Percentiles rank a stretch among this genome's conserved stretches.
These are phyloP conservation scores for Kluyveromyces aestuarii DNA, from an alignment of 805 yeast genomes.

Conservation along the genomic window DNA sequence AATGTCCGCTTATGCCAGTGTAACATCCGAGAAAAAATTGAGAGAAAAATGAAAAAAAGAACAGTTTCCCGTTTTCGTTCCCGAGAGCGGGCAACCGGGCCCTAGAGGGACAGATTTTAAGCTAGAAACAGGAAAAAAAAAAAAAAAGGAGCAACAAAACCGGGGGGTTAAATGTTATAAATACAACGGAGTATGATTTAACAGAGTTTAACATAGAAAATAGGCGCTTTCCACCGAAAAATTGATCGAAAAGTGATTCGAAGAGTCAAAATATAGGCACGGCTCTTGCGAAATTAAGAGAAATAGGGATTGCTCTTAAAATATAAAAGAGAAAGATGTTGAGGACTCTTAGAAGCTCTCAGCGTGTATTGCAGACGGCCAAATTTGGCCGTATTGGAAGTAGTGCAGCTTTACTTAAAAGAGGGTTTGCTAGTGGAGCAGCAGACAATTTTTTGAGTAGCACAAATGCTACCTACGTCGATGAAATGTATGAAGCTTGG, in stretches of 20 bases:
- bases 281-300: neutral
- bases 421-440: conserved; percentile 12
- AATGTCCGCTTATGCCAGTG: neutral
- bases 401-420: neutral
- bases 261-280: neutral
- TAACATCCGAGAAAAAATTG: neutral
- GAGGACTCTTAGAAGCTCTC: conserved; percentile 3
- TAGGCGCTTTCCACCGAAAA: neutral
- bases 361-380: conserved; percentile 1
- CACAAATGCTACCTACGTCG: conserved; percentile 83
- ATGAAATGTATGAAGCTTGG: conserved; percentile 98
- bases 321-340: conserved; percentile 1
- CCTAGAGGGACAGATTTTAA: neutral
- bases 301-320: neutral
- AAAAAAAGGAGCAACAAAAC: conserved; percentile 2
- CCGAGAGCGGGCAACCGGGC: neutral
- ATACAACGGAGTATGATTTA: neutral
- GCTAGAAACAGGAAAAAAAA: neutral
- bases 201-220: no score
- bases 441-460: conserved; percentile 73
- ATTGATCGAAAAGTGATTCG: neutral
- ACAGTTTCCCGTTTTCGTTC: conserved; percentile 1
- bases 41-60: neutral
- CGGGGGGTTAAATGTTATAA: neutral
- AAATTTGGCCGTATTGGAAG: neutral